These are phyloP conservation scores for Holtermannia corniformis DNA, from an alignment of 768 basidiomycete genomes.

Conservation along the genomic window DNA sequence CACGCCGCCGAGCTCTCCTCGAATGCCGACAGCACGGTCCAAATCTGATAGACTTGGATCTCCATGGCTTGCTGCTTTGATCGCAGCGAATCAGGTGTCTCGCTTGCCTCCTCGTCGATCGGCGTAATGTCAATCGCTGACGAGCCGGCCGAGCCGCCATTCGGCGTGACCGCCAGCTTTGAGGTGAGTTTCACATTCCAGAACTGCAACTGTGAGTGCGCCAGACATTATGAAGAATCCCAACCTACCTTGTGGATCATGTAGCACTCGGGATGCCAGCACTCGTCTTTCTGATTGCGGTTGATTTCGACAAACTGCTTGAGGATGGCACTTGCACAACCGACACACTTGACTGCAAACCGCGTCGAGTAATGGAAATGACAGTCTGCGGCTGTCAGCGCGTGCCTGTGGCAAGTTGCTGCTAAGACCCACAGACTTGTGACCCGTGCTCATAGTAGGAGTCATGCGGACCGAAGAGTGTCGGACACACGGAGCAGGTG, in stretches of 20 bases:
- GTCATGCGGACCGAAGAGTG: constrained; percentile 92
- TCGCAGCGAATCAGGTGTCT: constrained; percentile 68
- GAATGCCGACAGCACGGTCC: constrained; percentile 96
- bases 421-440: constrained; percentile 57
- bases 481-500: constrained; percentile 92
- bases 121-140: constrained; percentile 41
- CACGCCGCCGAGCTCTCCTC: constrained; percentile 99
- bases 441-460: constrained; percentile 98
- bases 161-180: constrained; percentile 31
- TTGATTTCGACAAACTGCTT: constrained; percentile 99
- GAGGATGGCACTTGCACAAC: constrained; percentile 90
- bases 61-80: constrained; percentile 92
- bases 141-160: constrained; percentile 29
- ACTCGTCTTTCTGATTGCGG: constrained; percentile 93
- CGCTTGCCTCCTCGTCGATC: constrained; percentile 66
- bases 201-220: constrained; percentile 51
- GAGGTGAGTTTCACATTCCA: constrained; percentile 83
- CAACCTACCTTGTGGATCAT: constrained; percentile 97
- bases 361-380: constrained; percentile 99
- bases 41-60: constrained; percentile 93
- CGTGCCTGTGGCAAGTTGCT: not conserved
- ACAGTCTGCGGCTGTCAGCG: constrained; percentile 51
- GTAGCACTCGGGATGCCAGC: constrained; percentile 99
- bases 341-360: constrained; percentile 96
- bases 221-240: not conserved